Base-by-base conservation (phyloP, 768 basidiomycete genomes). In the Calvatia gigantea region DNA sequence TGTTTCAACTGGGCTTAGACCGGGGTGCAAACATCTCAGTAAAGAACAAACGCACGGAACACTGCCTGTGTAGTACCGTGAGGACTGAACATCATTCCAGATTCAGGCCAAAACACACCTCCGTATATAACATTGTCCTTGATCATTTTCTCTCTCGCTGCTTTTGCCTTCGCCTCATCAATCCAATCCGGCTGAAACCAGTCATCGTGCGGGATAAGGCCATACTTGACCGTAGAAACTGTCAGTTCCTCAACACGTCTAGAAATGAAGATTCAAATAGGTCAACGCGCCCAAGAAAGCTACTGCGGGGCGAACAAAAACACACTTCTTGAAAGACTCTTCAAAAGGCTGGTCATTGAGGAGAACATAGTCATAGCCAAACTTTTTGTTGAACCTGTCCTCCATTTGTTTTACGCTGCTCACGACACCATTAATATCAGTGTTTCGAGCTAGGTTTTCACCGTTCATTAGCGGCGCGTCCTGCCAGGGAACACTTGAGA, bases 301-400 rank as follows among this genome's bases (percentile, higher is more conserved):
- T n/a, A n/a, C 62, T 23, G 8, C 23, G 38, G 12, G 27, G 57
- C 6, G 21, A 25, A 38, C n/a, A 23, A 56, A 23, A 1, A 61
- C 75, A 41, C 58, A 86, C 83, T 72, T 73, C 66, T 87, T 91
- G 75, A 94, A 94, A 7, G 77, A 71, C 0, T 86, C 84, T 7
- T 81, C 75, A 65, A 94, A 94, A 0, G 77, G 75, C 59, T 85
- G 77, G 31, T 97, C 93, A 65, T 95, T 95, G 53, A 97, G 75
- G 70, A 95, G 91, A 37, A 89, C 85, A 65, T 90, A 95, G 14
- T 90, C 89, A 67, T 95, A 95, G 21, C 72, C 74, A 63, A 86
- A 94, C 66, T 87, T 86, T 58, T 84, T 82, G 77, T 99, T 99
- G 75, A 97, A 97, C 37, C 88, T 75, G 65, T 91, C 87, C 71